Base-by-base conservation (phyloP, 2,329 filamentous ascomycete species). In the Pseudomassariella vexata region DNA sequence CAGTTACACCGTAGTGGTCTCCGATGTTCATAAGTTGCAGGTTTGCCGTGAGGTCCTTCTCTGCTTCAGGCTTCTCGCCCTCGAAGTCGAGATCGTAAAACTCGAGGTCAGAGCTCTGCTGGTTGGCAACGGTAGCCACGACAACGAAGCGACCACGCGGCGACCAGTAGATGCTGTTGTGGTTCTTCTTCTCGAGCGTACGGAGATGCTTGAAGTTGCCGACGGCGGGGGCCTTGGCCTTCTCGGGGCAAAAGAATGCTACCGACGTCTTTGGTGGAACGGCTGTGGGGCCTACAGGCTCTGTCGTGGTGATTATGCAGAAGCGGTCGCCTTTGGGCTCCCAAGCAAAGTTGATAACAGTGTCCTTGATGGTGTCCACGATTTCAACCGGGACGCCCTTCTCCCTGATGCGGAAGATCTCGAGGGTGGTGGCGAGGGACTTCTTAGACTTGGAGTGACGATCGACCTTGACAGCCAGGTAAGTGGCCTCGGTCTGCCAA, bases 381-480 rank as follows among this genome's bases (percentile, higher is more conserved):
- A 96, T 92, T 62, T 98, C 92, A 34, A 98, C 90, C 1, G 92
- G 92, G 3, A 98, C 92, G 47, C 92, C 90, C 76, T 98, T 98
- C 63, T 98, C 92, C 58, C 79, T 82, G 48, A 98, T 78, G 39
- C 92, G 86, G 82, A 98, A 98, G 56, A 98, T 96, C 61, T 98
- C 92, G 21, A 98, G 77, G 47, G 94, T 96, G 19, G 92, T 98
- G 40, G 89, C 90, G 51, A 94, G 78, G 3, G 88, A 95, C 67
- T 96, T 98, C 74, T 96, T 96, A 36, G 89, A 95, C 67, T 98
- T 98, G 60, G 88, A 95, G 72, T 98, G 92, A 45, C 92, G 78
- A 62, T 98, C 92, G 36, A 98, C 92, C 76, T 98, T 98, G 60
- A 96, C 90, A 56, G 92, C 96, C 39, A 98, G 79, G 57, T 95